Conservation (phyloP, 805 yeast species). For the Candida ulmi region DNA sequence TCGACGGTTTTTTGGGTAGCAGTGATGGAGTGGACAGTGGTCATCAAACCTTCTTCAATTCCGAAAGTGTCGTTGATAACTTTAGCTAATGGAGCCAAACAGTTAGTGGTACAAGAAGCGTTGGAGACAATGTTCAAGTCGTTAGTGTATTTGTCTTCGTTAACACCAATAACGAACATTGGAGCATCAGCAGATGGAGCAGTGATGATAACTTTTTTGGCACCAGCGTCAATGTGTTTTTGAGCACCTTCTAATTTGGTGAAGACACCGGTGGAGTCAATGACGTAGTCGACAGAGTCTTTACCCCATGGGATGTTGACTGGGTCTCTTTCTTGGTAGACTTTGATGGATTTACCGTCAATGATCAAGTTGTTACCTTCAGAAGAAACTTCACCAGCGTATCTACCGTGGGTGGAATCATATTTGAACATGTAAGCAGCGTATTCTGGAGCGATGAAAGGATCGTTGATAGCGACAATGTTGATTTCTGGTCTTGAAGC, state of each 20-base stretch:
- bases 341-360: conserved; percentile 1
- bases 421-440: conserved; percentile 68
- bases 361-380: conserved; percentile 38
- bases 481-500: conserved; percentile 44
- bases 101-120: conserved; percentile 67
- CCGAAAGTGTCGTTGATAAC: conserved; percentile 56
- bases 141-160: conserved; percentile 48
- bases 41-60: conserved; percentile 65
- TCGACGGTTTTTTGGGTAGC: conserved; percentile 67
- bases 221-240: conserved; percentile 63
- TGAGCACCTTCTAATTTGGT: conserved; percentile 54
- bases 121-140: conserved; percentile 47
- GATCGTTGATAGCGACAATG: conserved; percentile 59
- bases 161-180: conserved; percentile 64
- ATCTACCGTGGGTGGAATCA: conserved; percentile 61
- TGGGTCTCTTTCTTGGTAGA: conserved; percentile 2
- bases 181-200: conserved; percentile 66
- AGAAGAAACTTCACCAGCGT: conserved; percentile 47
- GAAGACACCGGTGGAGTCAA: conserved; percentile 66
- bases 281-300: conserved; percentile 49
- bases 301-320: conserved; percentile 55
- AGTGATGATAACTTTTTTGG: conserved; percentile 61
- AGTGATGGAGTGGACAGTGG: conserved; percentile 63
- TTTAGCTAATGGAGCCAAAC: conserved; percentile 66
- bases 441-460: conserved; percentile 56